Evolutionary conservation across 176 grass and related monocot genomes (phyloP).

Genomic region (Rhynchospora tenuis): DNA sequence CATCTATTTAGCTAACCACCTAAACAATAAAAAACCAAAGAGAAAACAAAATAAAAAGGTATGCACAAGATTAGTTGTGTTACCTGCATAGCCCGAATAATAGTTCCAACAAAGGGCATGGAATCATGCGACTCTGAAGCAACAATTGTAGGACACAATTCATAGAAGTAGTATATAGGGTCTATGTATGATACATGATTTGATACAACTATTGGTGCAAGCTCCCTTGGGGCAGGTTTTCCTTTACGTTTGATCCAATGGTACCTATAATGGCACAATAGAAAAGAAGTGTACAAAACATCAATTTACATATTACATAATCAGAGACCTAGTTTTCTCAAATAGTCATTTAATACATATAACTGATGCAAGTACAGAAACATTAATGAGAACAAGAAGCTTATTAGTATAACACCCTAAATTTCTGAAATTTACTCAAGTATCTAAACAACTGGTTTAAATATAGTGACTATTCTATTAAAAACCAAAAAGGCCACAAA

Average conservation of each 20-base stretch:
- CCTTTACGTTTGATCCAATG: constrained; percentile 96
- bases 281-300: constrained; percentile 10
- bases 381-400: background rate
- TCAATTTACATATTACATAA: background rate
- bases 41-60: background rate
- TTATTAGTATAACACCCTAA: background rate
- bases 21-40: background rate
- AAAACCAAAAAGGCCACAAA: background rate
- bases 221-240: constrained; percentile 76
- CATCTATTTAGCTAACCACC: background rate
- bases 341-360: background rate
- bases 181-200: constrained; percentile 98
- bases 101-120: constrained; percentile 91
- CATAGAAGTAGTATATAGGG: constrained; percentile 94
- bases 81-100: constrained; percentile 98
- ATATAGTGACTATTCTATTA: background rate
- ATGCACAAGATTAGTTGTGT: background rate
- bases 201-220: constrained; percentile 88
- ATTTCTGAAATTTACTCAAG: background rate
- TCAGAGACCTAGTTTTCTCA: background rate
- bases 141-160: constrained; percentile 96
- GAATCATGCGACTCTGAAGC: constrained; percentile 92
- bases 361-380: background rate
- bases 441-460: background rate
- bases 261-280: constrained; percentile 38